These are phyloP conservation scores for Hygrocybe punicea DNA, from an alignment of 768 basidiomycete species.

Conservation along the genomic window DNA sequence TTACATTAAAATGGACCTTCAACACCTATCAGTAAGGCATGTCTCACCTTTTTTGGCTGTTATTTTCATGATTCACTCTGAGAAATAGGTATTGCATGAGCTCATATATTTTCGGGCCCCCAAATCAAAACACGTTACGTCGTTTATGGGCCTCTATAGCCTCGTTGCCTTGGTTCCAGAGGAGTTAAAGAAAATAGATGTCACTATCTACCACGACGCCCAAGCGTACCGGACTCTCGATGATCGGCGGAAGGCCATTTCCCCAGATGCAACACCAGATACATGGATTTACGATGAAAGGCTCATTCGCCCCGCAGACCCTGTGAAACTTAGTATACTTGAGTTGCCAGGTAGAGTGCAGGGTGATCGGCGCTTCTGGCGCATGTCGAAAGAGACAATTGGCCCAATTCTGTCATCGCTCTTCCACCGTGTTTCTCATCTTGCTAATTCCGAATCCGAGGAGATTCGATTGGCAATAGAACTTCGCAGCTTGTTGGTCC, in stretches of 20 bases:
- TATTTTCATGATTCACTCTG: not conserved
- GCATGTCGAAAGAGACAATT: not conserved
- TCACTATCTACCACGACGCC: not conserved
- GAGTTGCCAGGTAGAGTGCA: not conserved
- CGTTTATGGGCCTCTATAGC: not conserved
- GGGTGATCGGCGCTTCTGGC: not conserved
- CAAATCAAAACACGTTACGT: not conserved
- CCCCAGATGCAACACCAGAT: not conserved
- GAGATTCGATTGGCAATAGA: not conserved
- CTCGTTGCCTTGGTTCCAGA: not conserved
- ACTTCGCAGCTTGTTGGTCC: not conserved
- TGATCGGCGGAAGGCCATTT: not conserved
- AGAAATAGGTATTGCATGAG: not conserved
- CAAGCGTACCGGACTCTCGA: not conserved
- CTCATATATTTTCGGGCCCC: not conserved
- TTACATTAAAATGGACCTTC: not conserved
- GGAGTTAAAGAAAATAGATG: not conserved
- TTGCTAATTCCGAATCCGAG: not conserved
- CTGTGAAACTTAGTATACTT: not conserved
- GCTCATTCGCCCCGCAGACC: not conserved
- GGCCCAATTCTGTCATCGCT: not conserved
- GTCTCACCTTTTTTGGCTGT: not conserved
- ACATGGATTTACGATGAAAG: not conserved
- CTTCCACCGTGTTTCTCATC: not conserved
- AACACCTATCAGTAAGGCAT: not conserved